Base-by-base conservation (phyloP, 768 basidiomycete genomes). In the Galerina marginata region DNA sequence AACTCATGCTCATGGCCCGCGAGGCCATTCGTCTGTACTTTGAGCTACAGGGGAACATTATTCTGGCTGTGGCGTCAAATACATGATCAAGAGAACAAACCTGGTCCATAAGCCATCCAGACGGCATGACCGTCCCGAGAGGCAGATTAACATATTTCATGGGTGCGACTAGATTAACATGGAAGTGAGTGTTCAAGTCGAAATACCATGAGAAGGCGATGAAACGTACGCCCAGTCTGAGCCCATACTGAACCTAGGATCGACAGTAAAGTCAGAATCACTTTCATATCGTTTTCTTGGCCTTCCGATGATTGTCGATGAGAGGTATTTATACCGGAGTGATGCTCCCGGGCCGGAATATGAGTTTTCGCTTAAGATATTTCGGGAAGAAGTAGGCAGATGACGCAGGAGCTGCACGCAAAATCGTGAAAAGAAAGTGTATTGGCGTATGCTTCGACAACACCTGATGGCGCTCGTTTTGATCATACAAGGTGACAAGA, bases 1-100 rank as follows among this genome's bases (percentile, higher is more conserved):
- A 81, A 81, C 62, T 81, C 77, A 54, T 81, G 79, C 55, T 77
- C 69, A 56, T 80, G 78, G 2, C 80, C 80, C 0, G 80, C 78
- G 12, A 81, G 69, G 12, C 80, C 79, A 61, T 79, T 75, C 0
- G 75, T 78, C 54, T 81, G 80, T 39, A 80, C 77, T 45, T 68
- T 69, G n/a, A 81, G 68, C 80, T 80, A 46, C 16, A 29, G 20
- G 2, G 45, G 52, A 29, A 53, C 37, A 23, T 43, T 26, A 10
- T 33, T 9, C 33, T 33, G 20, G 37, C 23, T 48, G 36, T 4
- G 42, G 20, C 20, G 20, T 9, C 12, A 6, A 6, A 40, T 11
- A 33, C 23, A 54, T 42, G 9, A 49, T 39, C 25, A 12, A 11
- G 20, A 37, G 9, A 15, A 23, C 45, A 46, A 64, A 77, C 80